These are phyloP conservation scores for Neurospora cerealis DNA, from an alignment of 495 filamentous ascomycete genomes.

Conservation along the genomic window DNA sequence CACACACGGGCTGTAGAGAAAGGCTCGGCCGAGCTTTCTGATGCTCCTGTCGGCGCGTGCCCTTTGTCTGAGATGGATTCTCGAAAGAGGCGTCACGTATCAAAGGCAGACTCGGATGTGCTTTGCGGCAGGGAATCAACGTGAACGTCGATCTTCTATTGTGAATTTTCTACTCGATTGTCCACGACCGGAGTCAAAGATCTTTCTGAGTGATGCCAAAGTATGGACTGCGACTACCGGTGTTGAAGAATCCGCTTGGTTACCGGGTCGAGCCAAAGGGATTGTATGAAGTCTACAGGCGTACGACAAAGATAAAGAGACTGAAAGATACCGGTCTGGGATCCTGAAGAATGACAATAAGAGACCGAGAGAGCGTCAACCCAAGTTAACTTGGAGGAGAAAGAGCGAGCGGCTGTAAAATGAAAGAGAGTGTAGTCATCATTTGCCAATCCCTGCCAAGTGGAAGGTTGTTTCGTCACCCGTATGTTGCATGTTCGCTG, in stretches of 20 bases:
- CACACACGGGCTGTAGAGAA: background rate
- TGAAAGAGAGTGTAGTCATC: background rate
- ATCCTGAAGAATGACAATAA: background rate
- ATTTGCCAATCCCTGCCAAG: background rate
- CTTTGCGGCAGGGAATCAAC: background rate
- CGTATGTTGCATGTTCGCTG: background rate
- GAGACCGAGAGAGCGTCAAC: background rate
- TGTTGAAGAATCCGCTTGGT: background rate
- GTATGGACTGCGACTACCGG: background rate
- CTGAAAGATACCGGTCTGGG: background rate
- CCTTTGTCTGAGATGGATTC: background rate
- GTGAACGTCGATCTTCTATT: background rate
- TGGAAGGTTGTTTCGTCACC: background rate
- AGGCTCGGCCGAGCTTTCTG: background rate
- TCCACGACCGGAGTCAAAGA: background rate
- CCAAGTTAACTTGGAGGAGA: background rate
- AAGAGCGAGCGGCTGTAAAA: background rate
- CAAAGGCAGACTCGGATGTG: background rate
- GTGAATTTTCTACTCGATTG: background rate
- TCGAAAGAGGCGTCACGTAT: background rate
- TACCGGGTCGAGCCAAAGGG: background rate
- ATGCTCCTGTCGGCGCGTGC: background rate
- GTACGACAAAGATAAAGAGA: background rate
- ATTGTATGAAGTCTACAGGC: background rate
- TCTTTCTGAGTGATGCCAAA: background rate